Evolutionary conservation across 73 alveolate species (phyloP).

Genomic region (Blepharisma stoltei): DNA sequence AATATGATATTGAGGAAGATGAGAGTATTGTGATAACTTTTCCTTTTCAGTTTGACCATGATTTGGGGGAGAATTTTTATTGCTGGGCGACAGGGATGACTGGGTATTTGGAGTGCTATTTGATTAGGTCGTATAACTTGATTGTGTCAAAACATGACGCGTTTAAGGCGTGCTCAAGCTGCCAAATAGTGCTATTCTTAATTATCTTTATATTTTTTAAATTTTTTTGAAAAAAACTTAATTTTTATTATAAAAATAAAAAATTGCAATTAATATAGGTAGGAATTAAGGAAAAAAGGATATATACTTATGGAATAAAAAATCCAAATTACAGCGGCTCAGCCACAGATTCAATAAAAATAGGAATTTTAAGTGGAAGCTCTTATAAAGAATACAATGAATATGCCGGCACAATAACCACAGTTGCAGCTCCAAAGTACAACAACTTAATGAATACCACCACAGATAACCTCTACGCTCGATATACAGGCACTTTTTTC

Average conservation of each 20-base stretch:
- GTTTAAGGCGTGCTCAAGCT: neutral
- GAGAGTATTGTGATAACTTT: constrained; percentile 35
- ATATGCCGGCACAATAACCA: constrained; percentile 17
- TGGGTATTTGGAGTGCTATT: constrained; percentile 26
- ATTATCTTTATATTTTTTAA: too few relatives aligned
- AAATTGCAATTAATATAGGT: too few relatives aligned
- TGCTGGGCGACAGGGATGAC: constrained; percentile 33
- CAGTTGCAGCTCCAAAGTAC: constrained; percentile 24
- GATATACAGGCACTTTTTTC: neutral
- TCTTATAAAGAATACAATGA: constrained; percentile 3
- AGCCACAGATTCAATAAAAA: neutral
- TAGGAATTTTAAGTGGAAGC: constrained; percentile 15
- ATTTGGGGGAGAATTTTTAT: constrained; percentile 48
- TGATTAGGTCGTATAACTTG: neutral
- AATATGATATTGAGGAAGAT: constrained; percentile 15
- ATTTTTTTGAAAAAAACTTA: too few relatives aligned
- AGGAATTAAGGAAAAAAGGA: too few relatives aligned
- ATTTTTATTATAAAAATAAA: too few relatives aligned
- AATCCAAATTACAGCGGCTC: constrained; percentile 8
- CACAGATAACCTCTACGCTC: neutral
- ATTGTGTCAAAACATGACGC: constrained; percentile 15
- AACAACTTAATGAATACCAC: neutral
- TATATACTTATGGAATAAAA: neutral
- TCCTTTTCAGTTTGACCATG: constrained; percentile 41
- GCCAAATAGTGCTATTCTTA: constrained; percentile 7